Evolutionary conservation across 805 yeast species (phyloP).

Genomic region (Martiniozyma abietophila): DNA sequence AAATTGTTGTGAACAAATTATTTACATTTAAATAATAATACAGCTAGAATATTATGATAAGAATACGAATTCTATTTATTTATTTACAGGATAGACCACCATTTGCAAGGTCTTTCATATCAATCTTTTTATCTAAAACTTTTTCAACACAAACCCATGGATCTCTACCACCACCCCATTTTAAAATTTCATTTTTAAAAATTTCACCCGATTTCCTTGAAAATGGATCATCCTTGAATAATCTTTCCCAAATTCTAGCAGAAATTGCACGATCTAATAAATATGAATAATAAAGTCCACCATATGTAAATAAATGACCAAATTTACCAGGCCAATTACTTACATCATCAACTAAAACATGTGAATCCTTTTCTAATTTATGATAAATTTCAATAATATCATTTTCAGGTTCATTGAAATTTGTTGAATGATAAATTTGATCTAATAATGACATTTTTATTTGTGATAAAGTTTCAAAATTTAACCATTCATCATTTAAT

Average conservation of each 20-base stretch:
- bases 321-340: conserved; percentile 92
- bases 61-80: too few relatives aligned
- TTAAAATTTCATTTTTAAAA: conserved; percentile 59
- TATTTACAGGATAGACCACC: too few relatives aligned
- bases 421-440: conserved; percentile 59
- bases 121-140: conserved; percentile 44
- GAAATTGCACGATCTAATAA: conserved; percentile 90
- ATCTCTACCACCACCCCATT: conserved; percentile 91
- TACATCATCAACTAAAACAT: conserved; percentile 56
- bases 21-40: too few relatives aligned
- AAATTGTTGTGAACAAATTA: too few relatives aligned
- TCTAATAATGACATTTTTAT: conserved; percentile 85
- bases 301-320: conserved; percentile 89
- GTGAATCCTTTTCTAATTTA: conserved; percentile 45
- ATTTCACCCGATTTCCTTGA: conserved; percentile 65
- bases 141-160: conserved; percentile 84
- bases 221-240: conserved; percentile 66
- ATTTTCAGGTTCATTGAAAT: conserved; percentile 28
- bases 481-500: conserved; percentile 43
- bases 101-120: conserved; percentile 36
- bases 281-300: conserved; percentile 89
- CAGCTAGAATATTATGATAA: too few relatives aligned
- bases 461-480: conserved; percentile 78
- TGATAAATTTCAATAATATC: conserved; percentile 60
- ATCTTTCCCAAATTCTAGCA: conserved; percentile 65